Evolutionary conservation across 75 land plant genomes (phyloP).

Genomic region (Sequoiadendron giganteum): DNA sequence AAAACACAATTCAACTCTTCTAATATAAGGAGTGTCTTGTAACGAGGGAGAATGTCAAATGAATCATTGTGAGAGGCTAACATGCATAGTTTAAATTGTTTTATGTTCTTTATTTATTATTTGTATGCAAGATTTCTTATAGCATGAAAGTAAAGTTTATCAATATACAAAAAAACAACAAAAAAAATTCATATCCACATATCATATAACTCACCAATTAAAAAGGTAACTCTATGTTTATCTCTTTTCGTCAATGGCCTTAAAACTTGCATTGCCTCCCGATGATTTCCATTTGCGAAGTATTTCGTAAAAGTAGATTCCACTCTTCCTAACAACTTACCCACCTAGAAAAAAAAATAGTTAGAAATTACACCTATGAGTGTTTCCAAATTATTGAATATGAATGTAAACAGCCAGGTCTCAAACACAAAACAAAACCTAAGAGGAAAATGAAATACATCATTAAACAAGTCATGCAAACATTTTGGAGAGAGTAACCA

Average conservation of each 20-base stretch:
- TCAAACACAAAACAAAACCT: neutral
- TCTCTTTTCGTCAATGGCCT: neutral
- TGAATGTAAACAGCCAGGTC: neutral
- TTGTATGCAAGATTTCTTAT: neutral
- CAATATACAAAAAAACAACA: neutral
- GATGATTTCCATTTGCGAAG: slow-evolving; percentile 5
- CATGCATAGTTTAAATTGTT: neutral
- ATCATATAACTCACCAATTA: neutral
- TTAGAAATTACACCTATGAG: neutral
- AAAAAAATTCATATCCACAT: neutral
- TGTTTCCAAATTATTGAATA: neutral
- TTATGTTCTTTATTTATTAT: neutral
- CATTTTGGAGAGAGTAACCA: neutral
- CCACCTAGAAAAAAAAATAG: neutral
- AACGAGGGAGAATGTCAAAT: neutral
- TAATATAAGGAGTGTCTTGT: neutral
- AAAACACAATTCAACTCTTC: too few species aligned
- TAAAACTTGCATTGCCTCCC: neutral
- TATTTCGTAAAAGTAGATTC: neutral
- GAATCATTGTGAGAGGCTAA: neutral
- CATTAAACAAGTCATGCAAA: neutral
- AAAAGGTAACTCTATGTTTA: slow-evolving; percentile 1
- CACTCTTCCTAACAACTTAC: neutral
- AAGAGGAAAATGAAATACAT: neutral
- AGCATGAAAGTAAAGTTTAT: neutral